phyloP scores from a whole-genome alignment of 1,284 basidiomycete species.

The Kwoniella shivajii region DNA sequence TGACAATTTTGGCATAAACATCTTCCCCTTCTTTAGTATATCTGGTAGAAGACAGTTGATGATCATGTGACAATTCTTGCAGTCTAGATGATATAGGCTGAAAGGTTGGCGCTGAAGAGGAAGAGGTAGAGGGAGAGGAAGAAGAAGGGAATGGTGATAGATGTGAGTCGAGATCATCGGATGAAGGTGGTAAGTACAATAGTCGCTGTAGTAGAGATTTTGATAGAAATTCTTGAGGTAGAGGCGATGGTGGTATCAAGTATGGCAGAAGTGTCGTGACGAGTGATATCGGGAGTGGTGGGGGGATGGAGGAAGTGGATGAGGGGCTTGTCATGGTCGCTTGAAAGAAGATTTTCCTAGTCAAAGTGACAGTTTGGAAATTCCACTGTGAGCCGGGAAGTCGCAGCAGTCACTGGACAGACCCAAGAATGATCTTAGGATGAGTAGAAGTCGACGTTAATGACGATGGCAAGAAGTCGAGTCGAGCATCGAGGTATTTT shows the following conservation, averaged over 20 bases:
- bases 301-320: background rate
- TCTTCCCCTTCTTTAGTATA: constrained; percentile 32
- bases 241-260: constrained; percentile 45
- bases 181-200: constrained; percentile 44
- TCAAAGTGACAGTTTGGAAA: too few relatives aligned
- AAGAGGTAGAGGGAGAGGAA: background rate
- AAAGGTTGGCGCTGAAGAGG: too few relatives aligned
- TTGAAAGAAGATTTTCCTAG: too few relatives aligned
- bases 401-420: too few relatives aligned
- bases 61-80: constrained; percentile 12
- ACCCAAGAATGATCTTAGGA: too few relatives aligned
- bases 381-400: too few relatives aligned
- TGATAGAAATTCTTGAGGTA: constrained; percentile 38
- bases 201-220: constrained; percentile 43
- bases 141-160: constrained; percentile 38
- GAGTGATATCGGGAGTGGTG: constrained; percentile 30
- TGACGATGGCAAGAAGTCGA: too few relatives aligned
- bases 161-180: constrained; percentile 40
- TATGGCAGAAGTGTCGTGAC: constrained; percentile 41
- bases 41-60: constrained; percentile 4
- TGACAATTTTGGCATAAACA: constrained; percentile 17
- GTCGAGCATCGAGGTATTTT: too few relatives aligned
- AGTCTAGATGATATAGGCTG: constrained; percentile 14
- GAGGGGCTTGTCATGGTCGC: background rate
- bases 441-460: too few relatives aligned